Conservation (phyloP, 1,284 basidiomycete species). For the Marasmius fiardii region DNA sequence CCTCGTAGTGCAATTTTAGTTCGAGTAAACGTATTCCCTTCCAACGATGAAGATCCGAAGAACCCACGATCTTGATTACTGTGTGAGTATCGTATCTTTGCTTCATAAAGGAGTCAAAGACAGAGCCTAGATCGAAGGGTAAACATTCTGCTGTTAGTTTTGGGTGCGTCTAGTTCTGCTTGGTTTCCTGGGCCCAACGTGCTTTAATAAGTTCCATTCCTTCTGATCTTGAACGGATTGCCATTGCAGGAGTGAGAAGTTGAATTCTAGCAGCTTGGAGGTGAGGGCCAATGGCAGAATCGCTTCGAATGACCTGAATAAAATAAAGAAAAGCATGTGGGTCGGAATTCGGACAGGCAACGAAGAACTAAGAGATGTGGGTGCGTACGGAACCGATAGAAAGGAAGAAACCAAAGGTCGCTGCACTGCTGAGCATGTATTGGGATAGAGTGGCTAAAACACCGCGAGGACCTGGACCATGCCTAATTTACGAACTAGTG, state of each 20-base stretch:
- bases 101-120: too few relatives aligned
- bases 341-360: conserved; percentile 6
- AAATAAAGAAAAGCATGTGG: conserved; percentile 11
- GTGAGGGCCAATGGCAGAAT: conserved; percentile 53
- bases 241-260: conserved; percentile 41
- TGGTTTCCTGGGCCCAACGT: conserved; percentile 64
- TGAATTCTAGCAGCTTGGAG: conserved; percentile 60
- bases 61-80: too few relatives aligned
- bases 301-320: conserved; percentile 78
- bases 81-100: too few relatives aligned
- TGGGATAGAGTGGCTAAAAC: conserved; percentile 85
- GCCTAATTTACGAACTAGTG: conserved; percentile 39
- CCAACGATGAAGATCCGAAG: too few relatives aligned
- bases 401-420: conserved; percentile 84
- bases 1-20: too few relatives aligned
- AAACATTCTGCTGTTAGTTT: background rate
- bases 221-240: conserved; percentile 58
- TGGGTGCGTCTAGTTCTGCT: background rate
- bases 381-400: conserved; percentile 73
- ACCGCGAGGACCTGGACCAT: conserved; percentile 86
- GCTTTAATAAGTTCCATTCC: conserved; percentile 66
- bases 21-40: too few relatives aligned
- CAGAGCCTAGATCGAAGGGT: too few relatives aligned
- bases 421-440: conserved; percentile 91
- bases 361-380: background rate